Evolutionary conservation across 202 grass and related monocot species (phyloP).

Genomic region (Carex sylvatica): DNA sequence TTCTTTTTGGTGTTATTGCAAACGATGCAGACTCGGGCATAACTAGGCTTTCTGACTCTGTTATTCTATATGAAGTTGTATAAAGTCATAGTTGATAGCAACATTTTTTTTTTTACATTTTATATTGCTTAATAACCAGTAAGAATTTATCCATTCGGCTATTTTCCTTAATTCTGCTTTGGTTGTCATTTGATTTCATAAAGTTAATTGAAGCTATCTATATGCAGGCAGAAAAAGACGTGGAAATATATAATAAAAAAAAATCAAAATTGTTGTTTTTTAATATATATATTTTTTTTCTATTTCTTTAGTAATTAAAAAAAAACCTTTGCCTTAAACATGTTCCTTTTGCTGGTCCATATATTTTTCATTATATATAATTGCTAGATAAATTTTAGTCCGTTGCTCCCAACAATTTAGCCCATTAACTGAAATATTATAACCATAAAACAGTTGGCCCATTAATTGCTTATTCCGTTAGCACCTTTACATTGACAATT

Average conservation of each 20-base stretch:
- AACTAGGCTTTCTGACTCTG: background rate
- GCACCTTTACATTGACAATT: background rate
- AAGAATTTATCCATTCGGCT: background rate
- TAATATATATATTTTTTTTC: background rate
- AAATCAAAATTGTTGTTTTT: background rate
- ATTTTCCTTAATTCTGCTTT: background rate
- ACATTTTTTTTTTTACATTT: background rate
- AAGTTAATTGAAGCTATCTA: background rate
- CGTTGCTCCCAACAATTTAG: background rate
- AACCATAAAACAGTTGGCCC: background rate
- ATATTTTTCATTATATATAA: background rate
- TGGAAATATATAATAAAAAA: background rate
- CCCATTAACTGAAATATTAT: background rate
- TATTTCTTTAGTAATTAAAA: background rate
- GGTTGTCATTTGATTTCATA: background rate
- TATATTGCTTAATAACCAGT: too few relatives aligned
- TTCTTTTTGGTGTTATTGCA: too few relatives aligned
- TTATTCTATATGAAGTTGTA: background rate
- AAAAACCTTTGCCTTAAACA: background rate
- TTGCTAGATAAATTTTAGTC: background rate
- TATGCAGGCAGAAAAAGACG: background rate
- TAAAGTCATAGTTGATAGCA: background rate
- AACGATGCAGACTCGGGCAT: too few relatives aligned
- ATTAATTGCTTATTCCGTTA: background rate
- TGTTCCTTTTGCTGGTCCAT: background rate